Base-by-base conservation (phyloP, 257 asterid species). In the Solanum commersonii region DNA sequence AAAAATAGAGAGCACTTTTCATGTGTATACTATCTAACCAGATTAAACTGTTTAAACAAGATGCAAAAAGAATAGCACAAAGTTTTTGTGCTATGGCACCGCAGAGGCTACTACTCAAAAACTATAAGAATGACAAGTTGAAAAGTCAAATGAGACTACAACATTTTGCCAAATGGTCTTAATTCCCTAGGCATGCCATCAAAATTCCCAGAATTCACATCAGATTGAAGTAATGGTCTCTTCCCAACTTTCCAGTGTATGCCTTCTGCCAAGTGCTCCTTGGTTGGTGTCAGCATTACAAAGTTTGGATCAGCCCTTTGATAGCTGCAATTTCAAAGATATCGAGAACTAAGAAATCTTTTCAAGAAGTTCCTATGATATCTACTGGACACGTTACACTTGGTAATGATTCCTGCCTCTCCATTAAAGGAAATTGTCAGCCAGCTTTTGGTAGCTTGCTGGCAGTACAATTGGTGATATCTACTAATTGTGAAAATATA, bases 241-340 rank as follows among this genome's bases (percentile, higher is more conserved):
- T 89, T 85, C 71, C 98, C 98, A 79, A 63, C 88, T 91, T 94
- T 92, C 98, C 99, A 96, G 38, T 93, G 98, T 84, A 95, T 90
- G 89, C 98, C 99, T 89, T 96, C 96, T 10, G 99, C 99, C 83
- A 96, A 93, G 92, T 96, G 99, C 93, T 96, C 99, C 89, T 95
- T 96, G 93, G 89, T 96, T 71, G 99, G 98, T 9, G 99, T 96
- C 89, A 96, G 92, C 99, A 96, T 96, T 78, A 96, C 98, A 27
- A 92, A 96, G 91, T 96, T 96, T 29, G 98, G 99, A 91, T 96
- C 98, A 8, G 98, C 98, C 92, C 98, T 95, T 87, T 96, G 92
- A 86, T 96, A 96, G 88, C 99, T 96, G 98, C 85, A 49, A 82
- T 82, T 82, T 49, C 70, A 82, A 82, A 49, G 44, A 49, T 82